These are phyloP conservation scores for Senecio squalidus DNA, from an alignment of 140 eudicot species.

Conservation along the genomic window DNA sequence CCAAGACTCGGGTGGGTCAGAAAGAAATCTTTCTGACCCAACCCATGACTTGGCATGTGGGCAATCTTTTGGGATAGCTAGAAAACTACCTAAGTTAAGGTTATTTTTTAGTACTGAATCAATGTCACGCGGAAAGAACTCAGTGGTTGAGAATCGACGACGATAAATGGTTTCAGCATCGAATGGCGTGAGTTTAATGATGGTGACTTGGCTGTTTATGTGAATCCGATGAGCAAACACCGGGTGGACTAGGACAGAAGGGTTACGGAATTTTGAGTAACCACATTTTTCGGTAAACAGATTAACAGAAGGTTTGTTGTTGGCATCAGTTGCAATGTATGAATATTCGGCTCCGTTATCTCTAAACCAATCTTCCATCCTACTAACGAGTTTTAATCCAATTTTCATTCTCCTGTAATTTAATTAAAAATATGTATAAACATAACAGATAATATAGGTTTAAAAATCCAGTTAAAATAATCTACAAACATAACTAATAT, in stretches of 20 bases:
- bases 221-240: slow-evolving; percentile 71
- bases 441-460: not conserved
- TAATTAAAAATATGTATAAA: not conserved
- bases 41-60: slow-evolving; percentile 36
- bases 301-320: slow-evolving; percentile 66
- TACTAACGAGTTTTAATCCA: slow-evolving; percentile 56
- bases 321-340: slow-evolving; percentile 82
- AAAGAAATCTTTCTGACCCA: slow-evolving; percentile 46
- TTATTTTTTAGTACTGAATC: slow-evolving; percentile 64
- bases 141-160: slow-evolving; percentile 65
- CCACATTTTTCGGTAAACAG: slow-evolving; percentile 80
- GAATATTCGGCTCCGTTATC: slow-evolving; percentile 85
- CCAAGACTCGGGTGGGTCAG: slow-evolving; percentile 76
- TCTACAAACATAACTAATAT: too few species aligned
- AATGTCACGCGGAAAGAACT: slow-evolving; percentile 94
- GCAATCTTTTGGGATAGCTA: slow-evolving; percentile 60
- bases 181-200: slow-evolving; percentile 39
- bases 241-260: slow-evolving; percentile 85
- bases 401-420: slow-evolving; percentile 73
- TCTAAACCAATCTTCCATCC: slow-evolving; percentile 80
- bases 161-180: slow-evolving; percentile 86
- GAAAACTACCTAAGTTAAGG: slow-evolving; percentile 73
- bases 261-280: slow-evolving; percentile 86
- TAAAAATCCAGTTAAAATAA: not conserved
- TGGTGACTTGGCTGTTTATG: slow-evolving; percentile 31